phyloP scores from a whole-genome alignment of 2,329 filamentous ascomycete genomes.

The Epichloe hybrida region DNA sequence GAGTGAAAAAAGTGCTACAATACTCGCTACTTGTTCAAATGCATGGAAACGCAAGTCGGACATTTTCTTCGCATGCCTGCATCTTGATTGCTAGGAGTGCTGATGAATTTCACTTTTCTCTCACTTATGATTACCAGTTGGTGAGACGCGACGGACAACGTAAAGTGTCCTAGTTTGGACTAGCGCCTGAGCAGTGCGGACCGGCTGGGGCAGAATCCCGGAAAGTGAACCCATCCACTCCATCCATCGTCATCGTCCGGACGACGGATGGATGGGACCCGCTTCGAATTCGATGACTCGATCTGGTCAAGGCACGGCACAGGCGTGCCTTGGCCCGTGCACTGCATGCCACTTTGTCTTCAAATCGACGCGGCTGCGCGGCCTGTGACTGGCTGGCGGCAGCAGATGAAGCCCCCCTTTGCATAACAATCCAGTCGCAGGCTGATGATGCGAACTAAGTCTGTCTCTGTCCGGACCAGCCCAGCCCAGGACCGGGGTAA shows the following conservation, averaged over 20 bases:
- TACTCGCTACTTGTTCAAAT: too few relatives aligned
- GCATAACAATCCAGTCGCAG: neutral
- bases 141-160: slow-evolving; percentile 5
- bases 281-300: neutral
- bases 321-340: neutral
- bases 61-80: neutral
- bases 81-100: neutral
- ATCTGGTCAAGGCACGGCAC: neutral
- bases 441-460: too few relatives aligned
- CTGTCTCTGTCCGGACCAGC: neutral
- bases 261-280: neutral
- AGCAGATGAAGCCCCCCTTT: neutral
- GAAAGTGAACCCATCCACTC: neutral
- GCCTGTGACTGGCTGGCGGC: slow-evolving; percentile 1
- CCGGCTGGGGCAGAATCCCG: neutral
- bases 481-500: neutral
- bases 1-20: too few relatives aligned
- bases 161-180: neutral
- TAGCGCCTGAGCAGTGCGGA: neutral
- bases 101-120: neutral
- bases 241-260: slow-evolving; percentile 1
- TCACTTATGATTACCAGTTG: neutral
- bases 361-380: neutral
- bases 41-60: neutral
- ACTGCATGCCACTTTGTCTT: neutral